A percentile compares a stretch with the other conserved stretches of the same genome.
phyloP scores from a whole-genome alignment of 148 eudicot species.

The Euryodendron excelsum region DNA sequence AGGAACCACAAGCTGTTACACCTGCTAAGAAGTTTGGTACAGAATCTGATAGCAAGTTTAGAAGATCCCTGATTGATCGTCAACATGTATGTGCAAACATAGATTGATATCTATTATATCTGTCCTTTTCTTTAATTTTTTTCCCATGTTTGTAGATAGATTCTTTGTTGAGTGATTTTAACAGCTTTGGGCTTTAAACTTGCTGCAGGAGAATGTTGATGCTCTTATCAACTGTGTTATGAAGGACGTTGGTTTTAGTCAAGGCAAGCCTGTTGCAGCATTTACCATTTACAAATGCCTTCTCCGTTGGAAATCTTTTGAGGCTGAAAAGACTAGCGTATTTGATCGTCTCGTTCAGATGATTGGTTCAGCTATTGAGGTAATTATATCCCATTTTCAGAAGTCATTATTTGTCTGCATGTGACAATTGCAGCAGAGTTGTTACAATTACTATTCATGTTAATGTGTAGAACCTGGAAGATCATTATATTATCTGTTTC shows the following conservation, averaged over 20 bases:
- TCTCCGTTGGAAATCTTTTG: conserved; percentile 97
- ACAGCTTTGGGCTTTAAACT: conserved; percentile 11
- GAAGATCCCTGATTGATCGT: conserved; percentile 56
- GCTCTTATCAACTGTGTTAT: conserved; percentile 74
- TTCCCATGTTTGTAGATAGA: neutral
- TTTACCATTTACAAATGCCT: conserved; percentile 93
- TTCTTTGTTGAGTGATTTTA: conserved; percentile 2
- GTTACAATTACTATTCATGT: neutral
- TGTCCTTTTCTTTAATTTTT: neutral
- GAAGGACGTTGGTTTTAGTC: conserved; percentile 84
- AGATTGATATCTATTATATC: neutral
- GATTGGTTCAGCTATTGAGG: conserved; percentile 98
- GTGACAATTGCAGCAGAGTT: neutral
- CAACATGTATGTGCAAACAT: conserved; percentile 54
- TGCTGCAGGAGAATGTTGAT: conserved; percentile 82
- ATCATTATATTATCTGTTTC: neutral
- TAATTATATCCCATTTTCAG: conserved; percentile 24
- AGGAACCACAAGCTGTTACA: conserved; percentile 61
- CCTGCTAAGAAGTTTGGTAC: conserved; percentile 65
- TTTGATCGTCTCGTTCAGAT: conserved; percentile 97
- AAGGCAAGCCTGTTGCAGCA: conserved; percentile 96
- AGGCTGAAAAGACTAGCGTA: conserved; percentile 95
- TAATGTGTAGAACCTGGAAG: neutral
- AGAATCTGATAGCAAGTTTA: conserved; percentile 56
- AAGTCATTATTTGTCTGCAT: neutral